Conservation (phyloP, 2,329 filamentous ascomycete species). For the Chrysosporium keratinophilum region DNA sequence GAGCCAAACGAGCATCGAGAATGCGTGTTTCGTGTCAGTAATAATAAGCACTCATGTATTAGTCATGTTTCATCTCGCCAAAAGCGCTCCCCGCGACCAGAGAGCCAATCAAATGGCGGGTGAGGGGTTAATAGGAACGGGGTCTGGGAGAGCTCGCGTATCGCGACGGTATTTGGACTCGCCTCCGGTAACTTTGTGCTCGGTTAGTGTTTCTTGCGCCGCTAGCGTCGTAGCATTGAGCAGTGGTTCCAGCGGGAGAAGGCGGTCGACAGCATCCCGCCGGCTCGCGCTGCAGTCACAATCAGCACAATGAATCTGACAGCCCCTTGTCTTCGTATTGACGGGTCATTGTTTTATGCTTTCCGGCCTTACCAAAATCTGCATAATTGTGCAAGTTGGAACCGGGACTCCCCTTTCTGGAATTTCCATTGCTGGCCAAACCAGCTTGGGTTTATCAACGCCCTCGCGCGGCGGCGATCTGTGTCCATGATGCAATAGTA, state of each 20-base stretch:
- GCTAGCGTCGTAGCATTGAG: neutral
- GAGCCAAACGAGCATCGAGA: neutral
- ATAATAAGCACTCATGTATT: neutral
- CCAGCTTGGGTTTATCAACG: neutral
- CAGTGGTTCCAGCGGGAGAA: too few species aligned
- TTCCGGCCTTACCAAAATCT: neutral
- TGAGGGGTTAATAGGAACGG: neutral
- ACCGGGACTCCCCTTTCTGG: neutral
- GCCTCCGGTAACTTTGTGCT: too few species aligned
- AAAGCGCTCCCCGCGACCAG: neutral
- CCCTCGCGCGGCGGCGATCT: neutral
- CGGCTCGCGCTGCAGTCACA: too few species aligned
- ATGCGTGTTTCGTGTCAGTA: neutral
- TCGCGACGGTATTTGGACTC: too few species aligned
- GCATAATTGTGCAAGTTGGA: neutral
- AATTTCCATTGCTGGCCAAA: neutral
- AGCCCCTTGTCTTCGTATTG: neutral
- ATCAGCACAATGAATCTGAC: too few species aligned
- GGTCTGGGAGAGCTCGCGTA: neutral
- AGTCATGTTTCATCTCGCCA: slow-evolving; percentile 5
- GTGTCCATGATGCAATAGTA: neutral
- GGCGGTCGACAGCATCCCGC: too few species aligned
- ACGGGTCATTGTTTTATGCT: neutral
- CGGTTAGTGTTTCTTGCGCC: too few species aligned
- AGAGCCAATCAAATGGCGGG: slow-evolving; percentile 2